Base-by-base conservation (phyloP, 345 rosid species). In the Brassica cretica region DNA sequence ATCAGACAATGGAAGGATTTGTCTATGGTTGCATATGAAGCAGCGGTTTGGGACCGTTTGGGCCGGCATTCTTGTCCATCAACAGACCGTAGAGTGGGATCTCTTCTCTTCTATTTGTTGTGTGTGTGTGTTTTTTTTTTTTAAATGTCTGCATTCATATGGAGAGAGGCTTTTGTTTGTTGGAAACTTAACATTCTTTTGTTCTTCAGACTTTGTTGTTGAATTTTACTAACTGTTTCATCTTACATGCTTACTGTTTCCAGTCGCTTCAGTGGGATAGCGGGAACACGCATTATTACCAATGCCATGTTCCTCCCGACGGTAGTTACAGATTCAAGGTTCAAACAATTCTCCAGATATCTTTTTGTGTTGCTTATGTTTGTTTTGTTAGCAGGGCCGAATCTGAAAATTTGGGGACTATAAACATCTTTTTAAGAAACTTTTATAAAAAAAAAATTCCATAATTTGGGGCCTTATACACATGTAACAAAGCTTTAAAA, bases 261-360 rank as follows among this genome's bases (percentile, higher is more conserved):
- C 87, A 91, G 97, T 29, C 35, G 16, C 68, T 74, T 60, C 83
- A 81, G 30, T 84, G 91, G 92, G 91, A 87, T 83, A 75, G 87
- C 8, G 85, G 80, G n/a, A 84, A 68, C 60, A 81, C 92, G 0
- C 84, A 78, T 49, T 14, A 74, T 49, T 91, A 89, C 59, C 88
- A 83, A 0, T 93, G 98, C 64, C 78, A 91, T 75, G 88, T 89
- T 53, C 81, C 82, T 71, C 15, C 56, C 1, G 56, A 81, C 68
- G 85, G 90, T 9, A 85, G 65, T 70, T 83, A 14, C 69, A 77
- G 78, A 60, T 93, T 88, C 80, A 89, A 87, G 91, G 93, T 88
- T 76, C 41, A 46, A 27, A 5, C 7, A 9, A 32, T 15, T 64
- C 62, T 53, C 63, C 33, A 51, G 5, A 18, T 14, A 14, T 62